Base-by-base conservation (phyloP, 169 alveolate species). In the Plasmodium falciparum region DNA sequence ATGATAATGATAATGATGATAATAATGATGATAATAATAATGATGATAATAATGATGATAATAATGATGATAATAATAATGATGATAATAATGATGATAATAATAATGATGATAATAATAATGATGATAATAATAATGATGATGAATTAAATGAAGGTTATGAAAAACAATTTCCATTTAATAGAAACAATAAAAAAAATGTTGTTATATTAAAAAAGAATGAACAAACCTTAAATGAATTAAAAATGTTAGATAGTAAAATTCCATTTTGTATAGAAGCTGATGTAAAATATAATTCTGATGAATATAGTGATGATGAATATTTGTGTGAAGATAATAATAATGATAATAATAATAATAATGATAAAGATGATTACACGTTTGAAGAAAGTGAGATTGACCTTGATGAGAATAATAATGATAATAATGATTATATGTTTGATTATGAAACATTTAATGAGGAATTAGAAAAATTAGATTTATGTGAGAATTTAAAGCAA, bases 211-310 rank as follows among this genome's bases (percentile, higher is more conserved):
- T 83, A 63, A 67, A 26, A 83, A 83, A 83, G 20, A 83, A 83
- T 58, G 91, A 83, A 69, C 56, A 20, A 39, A 83, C 91, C 1
- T 72, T 83, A 54, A 83, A 83, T 63, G 63, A 62, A 26, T 63
- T 70, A 54, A 83, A 56, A 69, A 22, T 26, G 49, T 6, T 15
- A 29, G 91, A 83, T 7, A 54, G 61, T 45, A 83, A 69, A 62
- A 22, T 83, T 9, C 91, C 91, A 6, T 61, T 54, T 62, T 83
- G 91, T 63, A 43, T 83, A 39, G 91, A 83, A 56, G 43, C 49
- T 2, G 91, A 83, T 73, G 24, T 83, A 24, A 67, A 69, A 49
- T 83, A 70, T 62, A 83, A 83, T 52, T 67, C 91, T 2, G 91
- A 83, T 69, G 91, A 83, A 49, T 39, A 39, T 39, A 61, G 52